Evolutionary conservation across 768 basidiomycete species (phyloP), one percentile per base, ranked within the genome.

Genomic region (Suillus bovinus): DNA sequence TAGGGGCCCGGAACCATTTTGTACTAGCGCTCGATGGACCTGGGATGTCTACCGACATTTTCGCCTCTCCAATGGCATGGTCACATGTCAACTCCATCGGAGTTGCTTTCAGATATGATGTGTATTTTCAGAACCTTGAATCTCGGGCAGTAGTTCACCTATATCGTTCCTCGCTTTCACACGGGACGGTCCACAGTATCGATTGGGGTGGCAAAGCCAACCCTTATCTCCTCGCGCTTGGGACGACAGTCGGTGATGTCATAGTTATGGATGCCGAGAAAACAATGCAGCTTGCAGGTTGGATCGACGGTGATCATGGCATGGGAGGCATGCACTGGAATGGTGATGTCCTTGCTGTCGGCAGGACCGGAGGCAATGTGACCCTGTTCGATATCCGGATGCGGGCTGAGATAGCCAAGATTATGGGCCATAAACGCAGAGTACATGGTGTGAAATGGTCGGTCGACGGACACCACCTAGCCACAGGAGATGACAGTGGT

Each of bases 21-120:
- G 64, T 82, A 3, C 77, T 87, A 66, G 82, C 84, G 0, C 76
- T 89, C n/a, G 88, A 89, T 66, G 85, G 84, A 16, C 88, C 87
- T 0, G 86, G 86, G 4, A 81, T 89, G 29, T 79, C 83, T 9
- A 71, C 74, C 7, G 81, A 86, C 63, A 75, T 79, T 10, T 82
- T 83, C 58, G 82, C 86, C 4, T 84, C 79, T 66, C 83, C 87
- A 3, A 82, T 89, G 61, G 76, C 81, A 41, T 89, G 88, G 87
- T 88, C 87, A 2, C 72, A 62, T 33, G 75, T 76, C 4, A 88
- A 89, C 64, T 73, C 78, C 58, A 88, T 89, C 54, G 85, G 86
- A 1, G 86, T 89, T 22, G 83, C 85, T 16, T 89, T 86, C 70
- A 80, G 76, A 22, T 75, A 76, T 58, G 81, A 86, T 14, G 80